Evolutionary conservation across 495 filamentous ascomycete genomes (phyloP).

Genomic region (Trichoderma gamsii): DNA sequence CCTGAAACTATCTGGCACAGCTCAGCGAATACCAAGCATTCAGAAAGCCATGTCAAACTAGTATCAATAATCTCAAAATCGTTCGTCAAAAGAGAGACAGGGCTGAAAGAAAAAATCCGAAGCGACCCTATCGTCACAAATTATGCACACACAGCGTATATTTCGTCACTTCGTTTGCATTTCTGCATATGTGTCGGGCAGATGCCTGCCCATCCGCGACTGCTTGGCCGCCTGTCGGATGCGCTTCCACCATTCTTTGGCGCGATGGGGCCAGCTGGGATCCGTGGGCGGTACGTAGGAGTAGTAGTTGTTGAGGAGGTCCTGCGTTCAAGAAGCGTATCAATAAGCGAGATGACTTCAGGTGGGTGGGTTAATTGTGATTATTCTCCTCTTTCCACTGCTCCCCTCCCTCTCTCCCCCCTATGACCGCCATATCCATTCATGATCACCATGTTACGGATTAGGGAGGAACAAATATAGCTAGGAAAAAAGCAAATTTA

Average conservation of each 20-base stretch:
- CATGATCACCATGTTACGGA: background rate
- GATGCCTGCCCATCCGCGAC: conserved; percentile 17
- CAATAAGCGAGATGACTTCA: conserved; percentile 9
- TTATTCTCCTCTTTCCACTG: background rate
- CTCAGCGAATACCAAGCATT: background rate
- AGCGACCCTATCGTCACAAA: background rate
- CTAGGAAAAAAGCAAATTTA: background rate
- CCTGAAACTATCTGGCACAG: background rate
- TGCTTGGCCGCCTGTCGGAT: conserved; percentile 14
- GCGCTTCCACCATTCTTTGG: conserved; percentile 17
- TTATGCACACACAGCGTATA: background rate
- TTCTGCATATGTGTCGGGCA: conserved; percentile 23
- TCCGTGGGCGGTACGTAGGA: background rate
- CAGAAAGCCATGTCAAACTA: background rate
- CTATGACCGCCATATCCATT: background rate
- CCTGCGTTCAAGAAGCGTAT: conserved; percentile 9
- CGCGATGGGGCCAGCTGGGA: background rate
- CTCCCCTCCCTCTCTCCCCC: background rate
- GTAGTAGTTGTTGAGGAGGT: conserved; percentile 14
- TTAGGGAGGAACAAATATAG: background rate
- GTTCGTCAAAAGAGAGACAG: background rate
- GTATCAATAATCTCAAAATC: background rate
- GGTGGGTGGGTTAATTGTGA: background rate
- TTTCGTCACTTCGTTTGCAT: conserved; percentile 34
- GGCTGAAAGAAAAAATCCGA: background rate